phyloP scores from a whole-genome alignment of 345 rosid genomes.

The Erysimum cheiranthoides region DNA sequence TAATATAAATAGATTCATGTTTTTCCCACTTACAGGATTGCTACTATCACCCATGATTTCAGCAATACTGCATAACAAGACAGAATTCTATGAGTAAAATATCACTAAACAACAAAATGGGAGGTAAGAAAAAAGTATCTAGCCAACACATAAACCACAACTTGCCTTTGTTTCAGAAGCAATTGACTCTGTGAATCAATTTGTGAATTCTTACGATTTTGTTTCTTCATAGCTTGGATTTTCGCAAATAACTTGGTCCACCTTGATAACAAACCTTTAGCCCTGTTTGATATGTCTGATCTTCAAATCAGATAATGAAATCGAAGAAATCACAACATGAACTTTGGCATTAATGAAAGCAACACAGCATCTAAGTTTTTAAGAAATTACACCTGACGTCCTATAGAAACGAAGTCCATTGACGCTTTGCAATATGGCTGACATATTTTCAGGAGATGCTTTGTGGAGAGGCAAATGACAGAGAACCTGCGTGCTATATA shows the following conservation, averaged over 20 bases:
- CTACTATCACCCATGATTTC: conserved; percentile 79
- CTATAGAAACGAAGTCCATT: conserved; percentile 81
- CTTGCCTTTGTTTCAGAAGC: conserved; percentile 86
- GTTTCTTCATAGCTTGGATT: conserved; percentile 71
- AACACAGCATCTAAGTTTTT: conserved; percentile 11
- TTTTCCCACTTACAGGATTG: conserved; percentile 59
- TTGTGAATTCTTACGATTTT: conserved; percentile 63
- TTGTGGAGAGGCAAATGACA: conserved; percentile 87
- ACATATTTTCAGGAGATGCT: conserved; percentile 90
- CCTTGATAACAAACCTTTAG: conserved; percentile 79
- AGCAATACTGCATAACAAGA: conserved; percentile 65
- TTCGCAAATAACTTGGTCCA: conserved; percentile 92
- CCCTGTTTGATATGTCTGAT: conserved; percentile 99
- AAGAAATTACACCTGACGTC: conserved; percentile 76
- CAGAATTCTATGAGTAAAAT: conserved; percentile 40
- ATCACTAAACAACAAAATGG: conserved; percentile 21
- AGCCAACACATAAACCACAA: conserved; percentile 29
- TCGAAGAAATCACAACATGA: conserved; percentile 50
- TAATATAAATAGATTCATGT: conserved; percentile 23
- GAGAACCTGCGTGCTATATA: conserved; percentile 66
- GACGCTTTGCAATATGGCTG: conserved; percentile 89
- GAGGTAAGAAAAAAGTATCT: conserved; percentile 19
- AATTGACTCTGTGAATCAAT: conserved; percentile 67
- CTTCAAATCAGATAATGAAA: conserved; percentile 97
- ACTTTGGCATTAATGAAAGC: conserved; percentile 24